Conservation (phyloP, 2,329 filamentous ascomycete species). For the Daldinia sp. region DNA sequence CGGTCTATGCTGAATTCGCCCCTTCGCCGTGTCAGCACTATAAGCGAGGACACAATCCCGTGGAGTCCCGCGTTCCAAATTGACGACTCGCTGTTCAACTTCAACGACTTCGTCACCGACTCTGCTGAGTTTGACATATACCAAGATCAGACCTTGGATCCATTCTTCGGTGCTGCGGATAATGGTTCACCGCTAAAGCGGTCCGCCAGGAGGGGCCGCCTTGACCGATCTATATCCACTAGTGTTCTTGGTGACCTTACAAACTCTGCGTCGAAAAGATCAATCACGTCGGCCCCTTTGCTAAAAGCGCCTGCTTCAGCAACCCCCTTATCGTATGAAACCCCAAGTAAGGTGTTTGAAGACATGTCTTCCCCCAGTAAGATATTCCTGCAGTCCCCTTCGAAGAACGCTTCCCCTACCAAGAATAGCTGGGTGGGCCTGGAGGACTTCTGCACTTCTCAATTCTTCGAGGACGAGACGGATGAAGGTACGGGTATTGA, state of each 20-base stretch:
- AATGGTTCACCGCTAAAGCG: constrained; percentile 74
- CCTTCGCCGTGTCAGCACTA: constrained; percentile 56
- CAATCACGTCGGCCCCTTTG: constrained; percentile 59
- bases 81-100: constrained; percentile 63
- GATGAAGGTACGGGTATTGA: constrained; percentile 70
- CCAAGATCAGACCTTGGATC: constrained; percentile 53
- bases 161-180: constrained; percentile 57
- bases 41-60: constrained; percentile 60
- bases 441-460: constrained; percentile 62
- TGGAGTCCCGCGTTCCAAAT: constrained; percentile 75
- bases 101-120: constrained; percentile 59
- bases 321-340: constrained; percentile 55
- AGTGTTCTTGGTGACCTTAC: constrained; percentile 70
- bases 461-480: constrained; percentile 66
- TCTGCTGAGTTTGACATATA: constrained; percentile 71
- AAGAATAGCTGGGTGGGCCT: constrained; percentile 55
- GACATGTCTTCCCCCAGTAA: constrained; percentile 65
- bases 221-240: constrained; percentile 70
- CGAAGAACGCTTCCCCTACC: constrained; percentile 49
- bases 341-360: constrained; percentile 66
- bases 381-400: constrained; percentile 54
- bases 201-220: constrained; percentile 64
- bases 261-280: constrained; percentile 60
- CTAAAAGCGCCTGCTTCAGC: constrained; percentile 58
- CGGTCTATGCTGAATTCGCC: constrained; percentile 77